A percentile compares a stretch with the other conserved stretches of the same genome.
phyloP scores from a whole-genome alignment of 1,284 basidiomycete genomes.

The Moesziomyces antarcticus region DNA sequence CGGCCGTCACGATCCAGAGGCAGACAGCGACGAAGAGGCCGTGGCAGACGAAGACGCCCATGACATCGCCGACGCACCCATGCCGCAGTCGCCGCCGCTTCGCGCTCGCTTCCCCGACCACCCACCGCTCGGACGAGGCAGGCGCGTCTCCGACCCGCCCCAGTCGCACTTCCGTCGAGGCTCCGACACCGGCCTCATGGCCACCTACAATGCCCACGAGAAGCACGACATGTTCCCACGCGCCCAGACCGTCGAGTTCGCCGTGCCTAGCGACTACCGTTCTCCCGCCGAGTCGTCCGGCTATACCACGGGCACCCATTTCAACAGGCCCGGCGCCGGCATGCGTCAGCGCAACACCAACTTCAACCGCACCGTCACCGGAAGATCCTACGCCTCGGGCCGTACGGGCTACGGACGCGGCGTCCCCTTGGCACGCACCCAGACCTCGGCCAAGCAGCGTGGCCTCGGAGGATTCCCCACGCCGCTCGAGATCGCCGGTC shows the following conservation, averaged over 20 bases:
- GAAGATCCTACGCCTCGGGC: constrained; percentile 35
- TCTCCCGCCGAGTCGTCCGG: constrained; percentile 12
- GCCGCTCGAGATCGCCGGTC: constrained; percentile 75
- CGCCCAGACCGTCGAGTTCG: constrained; percentile 74
- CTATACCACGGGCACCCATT: constrained; percentile 21
- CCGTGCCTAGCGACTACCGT: constrained; percentile 65
- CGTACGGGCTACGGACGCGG: constrained; percentile 39
- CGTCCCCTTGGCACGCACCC: constrained; percentile 68
- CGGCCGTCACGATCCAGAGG: constrained; percentile 32
- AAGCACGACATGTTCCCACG: constrained; percentile 69
- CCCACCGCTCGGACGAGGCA: constrained; percentile 10
- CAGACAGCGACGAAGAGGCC: constrained; percentile 30
- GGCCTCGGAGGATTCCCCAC: constrained; percentile 90
- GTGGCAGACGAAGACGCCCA: constrained; percentile 9
- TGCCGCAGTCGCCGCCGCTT: constrained; percentile 20
- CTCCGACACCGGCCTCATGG: constrained; percentile 40
- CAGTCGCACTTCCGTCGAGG: constrained; percentile 38
- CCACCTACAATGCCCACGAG: constrained; percentile 22
- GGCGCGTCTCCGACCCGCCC: constrained; percentile 51
- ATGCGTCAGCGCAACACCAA: constrained; percentile 35
- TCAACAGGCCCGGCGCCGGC: constrained; percentile 5
- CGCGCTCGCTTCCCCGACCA: constrained; percentile 39
- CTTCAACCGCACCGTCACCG: constrained; percentile 44
- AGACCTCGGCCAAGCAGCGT: constrained; percentile 67
- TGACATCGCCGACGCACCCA: background rate